phyloP scores from a whole-genome alignment of 148 eudicot species.

The Linanthus parryae region DNA sequence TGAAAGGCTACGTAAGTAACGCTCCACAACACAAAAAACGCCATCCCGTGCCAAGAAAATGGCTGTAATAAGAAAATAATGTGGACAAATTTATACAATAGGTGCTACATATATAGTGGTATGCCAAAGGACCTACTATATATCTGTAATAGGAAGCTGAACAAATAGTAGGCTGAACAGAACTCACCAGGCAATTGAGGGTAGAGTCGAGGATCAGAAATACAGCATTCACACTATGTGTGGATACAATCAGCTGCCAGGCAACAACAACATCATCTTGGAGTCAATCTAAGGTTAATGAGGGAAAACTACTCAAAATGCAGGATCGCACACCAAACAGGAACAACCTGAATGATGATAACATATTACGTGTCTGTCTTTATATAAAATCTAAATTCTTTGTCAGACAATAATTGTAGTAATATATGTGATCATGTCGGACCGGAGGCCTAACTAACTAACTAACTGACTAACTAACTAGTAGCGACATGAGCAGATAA shows the following conservation, averaged over 20 bases:
- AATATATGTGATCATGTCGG: too few relatives aligned
- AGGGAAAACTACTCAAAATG: background rate
- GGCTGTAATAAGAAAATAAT: conserved; percentile 32
- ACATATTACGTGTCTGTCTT: background rate
- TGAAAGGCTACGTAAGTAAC: conserved; percentile 52
- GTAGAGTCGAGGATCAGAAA: conserved; percentile 64
- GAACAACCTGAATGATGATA: background rate
- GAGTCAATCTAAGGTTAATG: background rate
- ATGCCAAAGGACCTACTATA: background rate
- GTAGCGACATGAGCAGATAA: too few relatives aligned
- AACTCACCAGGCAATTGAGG: conserved; percentile 58
- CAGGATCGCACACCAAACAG: background rate
- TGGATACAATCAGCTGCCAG: conserved; percentile 57
- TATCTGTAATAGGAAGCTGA: background rate
- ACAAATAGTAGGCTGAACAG: background rate
- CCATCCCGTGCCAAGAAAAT: conserved; percentile 63
- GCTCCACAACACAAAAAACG: conserved; percentile 61
- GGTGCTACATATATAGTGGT: background rate
- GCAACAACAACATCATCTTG: conserved; percentile 1
- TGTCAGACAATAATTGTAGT: too few relatives aligned
- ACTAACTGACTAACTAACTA: too few relatives aligned
- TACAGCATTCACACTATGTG: conserved; percentile 74
- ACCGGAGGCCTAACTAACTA: too few relatives aligned
- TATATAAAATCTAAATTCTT: too few relatives aligned
- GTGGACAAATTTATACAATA: background rate